A percentile compares a stretch with the other conserved stretches of the same genome.
Conservation (phyloP, 1,284 basidiomycete genomes). For the Cutaneotrichosporon mucoides region DNA sequence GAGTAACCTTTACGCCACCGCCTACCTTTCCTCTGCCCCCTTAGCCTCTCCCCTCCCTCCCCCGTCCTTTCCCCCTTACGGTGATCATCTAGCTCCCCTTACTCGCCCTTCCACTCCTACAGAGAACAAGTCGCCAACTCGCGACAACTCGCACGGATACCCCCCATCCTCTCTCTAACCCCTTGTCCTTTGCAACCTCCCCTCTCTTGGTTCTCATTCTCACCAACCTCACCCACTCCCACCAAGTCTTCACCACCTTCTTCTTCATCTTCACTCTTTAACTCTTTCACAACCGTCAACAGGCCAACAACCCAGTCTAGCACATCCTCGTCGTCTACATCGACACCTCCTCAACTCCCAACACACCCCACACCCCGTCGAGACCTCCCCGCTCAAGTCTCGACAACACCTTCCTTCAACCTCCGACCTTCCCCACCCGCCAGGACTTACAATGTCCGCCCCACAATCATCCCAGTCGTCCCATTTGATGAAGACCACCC, state of each 20-base stretch:
- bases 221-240: no score
- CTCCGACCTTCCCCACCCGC: not conserved
- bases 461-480: slow-evolving; percentile 51
- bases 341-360: not conserved
- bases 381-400: not conserved
- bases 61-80: not conserved
- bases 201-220: no score
- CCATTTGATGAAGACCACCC: slow-evolving; percentile 96
- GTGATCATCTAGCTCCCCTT: no score
- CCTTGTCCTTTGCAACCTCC: no score
- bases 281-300: not conserved
- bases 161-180: no score
- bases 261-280: slow-evolving; percentile 1
- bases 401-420: not conserved
- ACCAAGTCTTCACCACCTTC: no score
- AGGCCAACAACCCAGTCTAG: not conserved
- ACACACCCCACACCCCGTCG: not conserved
- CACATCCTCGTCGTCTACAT: not conserved
- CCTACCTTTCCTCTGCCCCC: not conserved
- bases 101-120: no score
- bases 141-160: no score
- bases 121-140: no score
- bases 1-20: no score
- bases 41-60: not conserved
- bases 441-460: slow-evolving; percentile 16